Conservation (phyloP, 2,329 filamentous ascomycete genomes). For the Tolypocladium album region DNA sequence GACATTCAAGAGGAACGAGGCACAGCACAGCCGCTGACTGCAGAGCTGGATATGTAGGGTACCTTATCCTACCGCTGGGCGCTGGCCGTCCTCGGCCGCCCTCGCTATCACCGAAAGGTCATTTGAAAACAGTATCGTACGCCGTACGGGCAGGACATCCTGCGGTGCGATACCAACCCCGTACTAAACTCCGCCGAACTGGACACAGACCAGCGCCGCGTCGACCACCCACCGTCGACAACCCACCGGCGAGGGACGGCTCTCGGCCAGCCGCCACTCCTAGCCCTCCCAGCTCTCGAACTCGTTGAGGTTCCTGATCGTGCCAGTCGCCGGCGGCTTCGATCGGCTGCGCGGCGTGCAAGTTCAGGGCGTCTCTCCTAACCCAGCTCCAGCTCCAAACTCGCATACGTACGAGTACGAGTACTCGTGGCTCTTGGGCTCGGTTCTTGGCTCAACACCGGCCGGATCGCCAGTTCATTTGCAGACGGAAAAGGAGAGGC, state of each 20-base stretch:
- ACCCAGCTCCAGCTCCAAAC: neutral
- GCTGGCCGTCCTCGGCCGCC: too few relatives aligned
- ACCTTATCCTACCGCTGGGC: too few relatives aligned
- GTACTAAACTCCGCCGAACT: neutral
- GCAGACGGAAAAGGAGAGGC: neutral
- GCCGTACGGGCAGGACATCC: too few relatives aligned
- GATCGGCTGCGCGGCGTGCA: neutral
- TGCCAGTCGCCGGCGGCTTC: neutral
- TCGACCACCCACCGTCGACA: neutral
- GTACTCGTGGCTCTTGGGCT: neutral
- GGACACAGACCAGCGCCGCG: neutral
- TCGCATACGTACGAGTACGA: too few relatives aligned
- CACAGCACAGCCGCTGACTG: neutral
- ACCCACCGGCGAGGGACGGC: neutral
- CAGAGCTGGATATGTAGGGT: too few relatives aligned
- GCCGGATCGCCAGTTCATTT: neutral
- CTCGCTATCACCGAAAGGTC: too few relatives aligned
- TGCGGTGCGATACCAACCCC: neutral
- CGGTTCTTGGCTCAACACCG: neutral
- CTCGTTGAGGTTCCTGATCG: neutral
- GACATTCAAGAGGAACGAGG: neutral
- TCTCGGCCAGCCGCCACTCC: neutral
- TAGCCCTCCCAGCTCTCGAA: neutral
- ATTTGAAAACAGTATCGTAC: too few relatives aligned
- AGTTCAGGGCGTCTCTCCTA: neutral